Evolutionary conservation across 78 protist genomes (phyloP), one percentile per base, ranked within the genome.

Genomic region (Thecamonas trahens): DNA sequence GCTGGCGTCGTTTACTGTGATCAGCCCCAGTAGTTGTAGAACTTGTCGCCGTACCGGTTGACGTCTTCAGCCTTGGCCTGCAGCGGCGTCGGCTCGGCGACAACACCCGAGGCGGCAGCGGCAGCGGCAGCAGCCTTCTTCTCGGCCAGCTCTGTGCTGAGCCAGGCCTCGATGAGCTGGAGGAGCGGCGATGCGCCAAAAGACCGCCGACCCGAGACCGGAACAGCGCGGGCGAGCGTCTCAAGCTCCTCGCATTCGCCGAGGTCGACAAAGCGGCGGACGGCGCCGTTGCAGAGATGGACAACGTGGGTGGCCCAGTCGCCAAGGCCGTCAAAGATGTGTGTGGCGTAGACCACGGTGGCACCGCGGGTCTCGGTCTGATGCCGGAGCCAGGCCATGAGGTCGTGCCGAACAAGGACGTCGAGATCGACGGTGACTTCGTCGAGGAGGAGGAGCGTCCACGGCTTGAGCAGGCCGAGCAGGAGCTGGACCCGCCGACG

Each of bases 301-400:
- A 24, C 7, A 7, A 62, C 26, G 40, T 62, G 68, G 13, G 82
- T 61, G 37, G 74, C 70, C 85, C 85, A 80, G 44, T 72, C 80
- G n/a, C 69, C 76, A 18, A 80, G 35, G 38, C 85, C 85, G 35
- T 80, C 85, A 31, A 80, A 73, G 58, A 80, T 73, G 76, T 80
- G 85, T 11, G 85, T 72, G 40, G 76, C 62, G 70, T 61, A 73
- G 40, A 76, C 9, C 18, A 68, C 65, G 14, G 65, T 49, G 35
- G 42, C 75, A 29, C 50, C 50, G 34, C 58, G 57, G 13, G 0
- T 32, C 58, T 34, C 67, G 34, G 47, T 18, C 45, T 76, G 75
- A 26, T 1, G 28, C 45, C 34, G 37, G n/a, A 82, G 67, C 38
- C 26, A 82, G 24, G 1, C 28, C 18, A 72, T 67, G 31, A 82